Evolutionary conservation across 176 grass and related monocot genomes (phyloP).

Genomic region (Puccinellia tenuiflora): DNA sequence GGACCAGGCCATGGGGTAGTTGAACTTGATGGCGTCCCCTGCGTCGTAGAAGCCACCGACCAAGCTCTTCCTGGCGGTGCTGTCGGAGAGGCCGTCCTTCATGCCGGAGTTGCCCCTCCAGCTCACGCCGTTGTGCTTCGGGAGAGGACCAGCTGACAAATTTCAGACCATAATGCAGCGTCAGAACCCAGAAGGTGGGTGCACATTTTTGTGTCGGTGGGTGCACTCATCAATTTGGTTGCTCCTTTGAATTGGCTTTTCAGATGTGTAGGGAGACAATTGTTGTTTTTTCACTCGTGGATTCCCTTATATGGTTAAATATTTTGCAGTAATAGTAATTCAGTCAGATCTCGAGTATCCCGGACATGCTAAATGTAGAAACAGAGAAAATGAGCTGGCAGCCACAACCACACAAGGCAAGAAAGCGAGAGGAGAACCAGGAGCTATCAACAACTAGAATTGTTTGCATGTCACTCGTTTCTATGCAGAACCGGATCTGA

Average conservation of each 20-base stretch:
- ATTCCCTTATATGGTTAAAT: not conserved
- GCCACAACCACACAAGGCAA: not conserved
- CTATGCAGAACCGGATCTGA: conserved; percentile 32
- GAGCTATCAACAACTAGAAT: not conserved
- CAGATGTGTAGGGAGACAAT: not conserved
- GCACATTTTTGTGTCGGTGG: conserved; percentile 15
- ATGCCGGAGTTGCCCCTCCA: conserved; percentile 87
- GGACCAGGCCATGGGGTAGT: conserved; percentile 90
- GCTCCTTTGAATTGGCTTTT: not conserved
- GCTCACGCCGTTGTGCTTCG: conserved; percentile 80
- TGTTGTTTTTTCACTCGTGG: not conserved
- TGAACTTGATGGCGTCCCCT: conserved; percentile 95
- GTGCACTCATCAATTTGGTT: not conserved
- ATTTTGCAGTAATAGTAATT: not conserved
- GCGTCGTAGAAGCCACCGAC: conserved; percentile 86
- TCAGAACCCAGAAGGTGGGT: conserved; percentile 25
- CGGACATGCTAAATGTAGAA: conserved; percentile 30
- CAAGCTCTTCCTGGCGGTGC: conserved; percentile 46
- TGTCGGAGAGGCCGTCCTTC: conserved; percentile 85
- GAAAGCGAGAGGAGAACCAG: not conserved
- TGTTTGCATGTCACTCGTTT: conserved; percentile 1
- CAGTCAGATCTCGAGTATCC: conserved; percentile 16
- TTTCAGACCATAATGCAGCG: not conserved
- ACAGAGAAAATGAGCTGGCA: conserved; percentile 10
- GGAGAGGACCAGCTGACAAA: conserved; percentile 65